Percentiles rank a stretch among this genome's conserved stretches.
phyloP scores from a whole-genome alignment of 805 yeast species.

The Candida saitoana region DNA sequence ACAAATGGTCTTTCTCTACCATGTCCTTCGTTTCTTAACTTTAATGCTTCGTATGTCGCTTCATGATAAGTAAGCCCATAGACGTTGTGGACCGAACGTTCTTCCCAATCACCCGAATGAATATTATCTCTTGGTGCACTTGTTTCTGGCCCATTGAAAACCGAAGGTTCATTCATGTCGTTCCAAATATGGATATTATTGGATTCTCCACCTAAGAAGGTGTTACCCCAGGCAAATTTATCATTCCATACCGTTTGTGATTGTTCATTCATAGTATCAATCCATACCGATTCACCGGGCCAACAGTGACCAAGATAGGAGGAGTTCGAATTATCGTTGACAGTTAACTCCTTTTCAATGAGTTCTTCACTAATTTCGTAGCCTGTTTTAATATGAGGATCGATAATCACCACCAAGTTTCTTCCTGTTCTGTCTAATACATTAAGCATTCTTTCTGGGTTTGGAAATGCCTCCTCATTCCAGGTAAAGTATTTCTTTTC shows the following conservation, averaged over 20 bases:
- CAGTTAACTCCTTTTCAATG: slow-evolving; percentile 37
- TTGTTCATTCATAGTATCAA: slow-evolving; percentile 72
- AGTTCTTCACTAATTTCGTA: slow-evolving; percentile 62
- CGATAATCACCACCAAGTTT: slow-evolving; percentile 78
- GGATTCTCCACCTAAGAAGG: slow-evolving; percentile 43
- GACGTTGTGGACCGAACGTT: slow-evolving; percentile 84
- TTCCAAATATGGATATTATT: slow-evolving; percentile 86
- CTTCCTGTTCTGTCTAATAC: slow-evolving; percentile 70
- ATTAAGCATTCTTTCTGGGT: slow-evolving; percentile 64
- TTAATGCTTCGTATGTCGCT: slow-evolving; percentile 67
- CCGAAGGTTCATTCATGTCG: slow-evolving; percentile 97
- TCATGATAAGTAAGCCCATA: slow-evolving; percentile 80
- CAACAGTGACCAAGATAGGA: slow-evolving; percentile 86
- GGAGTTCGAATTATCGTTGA: slow-evolving; percentile 44
- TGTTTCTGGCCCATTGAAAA: slow-evolving; percentile 93
- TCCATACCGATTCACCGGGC: slow-evolving; percentile 97
- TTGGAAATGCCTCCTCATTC: slow-evolving; percentile 69
- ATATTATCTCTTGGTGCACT: slow-evolving; percentile 77
- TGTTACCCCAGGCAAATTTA: slow-evolving; percentile 43
- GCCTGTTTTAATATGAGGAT: slow-evolving; percentile 80
- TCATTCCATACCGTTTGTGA: slow-evolving; percentile 59
- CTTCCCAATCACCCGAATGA: slow-evolving; percentile 81
- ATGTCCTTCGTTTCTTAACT: slow-evolving; percentile 39
- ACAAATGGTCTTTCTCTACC: slow-evolving; percentile 73
- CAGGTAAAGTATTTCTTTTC: slow-evolving; percentile 88